Evolutionary conservation across 371 early-diverging fungal species (phyloP).

Genomic region (Ordospora colligata): DNA sequence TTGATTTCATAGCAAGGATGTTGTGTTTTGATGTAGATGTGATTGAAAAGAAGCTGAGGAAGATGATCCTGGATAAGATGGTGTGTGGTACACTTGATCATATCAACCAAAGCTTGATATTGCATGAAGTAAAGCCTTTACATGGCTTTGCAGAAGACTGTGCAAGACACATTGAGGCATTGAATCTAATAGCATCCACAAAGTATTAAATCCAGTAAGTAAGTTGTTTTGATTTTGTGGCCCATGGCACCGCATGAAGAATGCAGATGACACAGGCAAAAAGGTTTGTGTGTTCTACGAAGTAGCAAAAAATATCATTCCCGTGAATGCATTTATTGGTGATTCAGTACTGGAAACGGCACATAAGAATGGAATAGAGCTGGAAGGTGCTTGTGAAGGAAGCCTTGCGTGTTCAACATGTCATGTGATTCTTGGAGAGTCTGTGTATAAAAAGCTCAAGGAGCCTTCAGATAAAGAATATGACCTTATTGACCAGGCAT

Average conservation of each 20-base stretch:
- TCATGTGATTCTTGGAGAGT: conserved; percentile 80
- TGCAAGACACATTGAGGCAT: not conserved
- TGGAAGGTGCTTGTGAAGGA: conserved; percentile 97
- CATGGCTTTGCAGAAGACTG: conserved; percentile 9
- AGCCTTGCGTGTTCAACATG: conserved; percentile 65
- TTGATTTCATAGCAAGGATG: conserved; percentile 52
- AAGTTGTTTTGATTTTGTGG: not conserved
- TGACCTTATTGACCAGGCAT: conserved; percentile 95
- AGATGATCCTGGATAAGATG: conserved; percentile 59
- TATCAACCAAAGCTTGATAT: conserved; percentile 41
- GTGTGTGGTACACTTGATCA: conserved; percentile 61
- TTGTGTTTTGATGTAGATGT: conserved; percentile 45
- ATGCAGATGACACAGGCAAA: not conserved
- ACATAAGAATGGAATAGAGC: conserved; percentile 80
- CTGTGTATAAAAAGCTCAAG: conserved; percentile 72
- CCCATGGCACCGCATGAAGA: not conserved
- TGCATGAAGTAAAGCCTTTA: conserved; percentile 31
- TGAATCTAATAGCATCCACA: not conserved
- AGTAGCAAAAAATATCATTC: not conserved
- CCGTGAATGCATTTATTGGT: not conserved
- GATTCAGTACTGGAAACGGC: conserved; percentile 75
- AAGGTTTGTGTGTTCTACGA: not conserved
- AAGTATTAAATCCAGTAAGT: not conserved
- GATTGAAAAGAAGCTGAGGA: conserved; percentile 60
- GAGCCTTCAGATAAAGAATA: conserved; percentile 93